Base-by-base conservation (phyloP, 805 yeast genomes). In the Yamadazyma tumulicola region DNA sequence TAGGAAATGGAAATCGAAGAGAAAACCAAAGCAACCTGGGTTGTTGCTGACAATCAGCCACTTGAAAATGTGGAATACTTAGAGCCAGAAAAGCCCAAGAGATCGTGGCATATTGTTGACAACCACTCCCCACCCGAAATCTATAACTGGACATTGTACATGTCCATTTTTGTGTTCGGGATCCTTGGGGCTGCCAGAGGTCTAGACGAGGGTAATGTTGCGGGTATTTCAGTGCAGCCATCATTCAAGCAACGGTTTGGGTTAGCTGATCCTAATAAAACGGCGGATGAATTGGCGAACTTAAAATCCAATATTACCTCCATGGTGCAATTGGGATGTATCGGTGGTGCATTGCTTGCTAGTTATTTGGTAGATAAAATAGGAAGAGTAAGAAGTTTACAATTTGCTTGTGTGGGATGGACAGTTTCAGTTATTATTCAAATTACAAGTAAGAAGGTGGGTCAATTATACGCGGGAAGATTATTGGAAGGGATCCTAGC, bases 261-360 rank as follows among this genome's bases (percentile, higher is more conserved):
- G 0, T 57, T 77, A 16, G 47, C 53, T 11, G 74, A 72, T 45
- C 47, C 57, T 5, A 41, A 45, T 16, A 64, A 63, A 41, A 34
- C 70, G 4, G 55, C 43, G 3, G 26, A 49, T 4, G 49, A 62
- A 9, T 25, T 68, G 11, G 79, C 78, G 4, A 58, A 69, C 42
- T 50, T 70, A 42, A 65, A 64, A 42, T 71, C 78, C 5, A 76
- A 74, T 48, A 75, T 76, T 46, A 64, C 75, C 3, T 59, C 79
- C 5, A 77, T 77, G 81, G 81, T 76, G 7, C 78, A 72, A 45
- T 49, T 76, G 19, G 79, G 79, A 3, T 67, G 75, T n/a, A 64
- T 75, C 24, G 78, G 72, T 25, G 82, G 82, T 13, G 58, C 77
- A 15, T 33, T 75, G 11, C 32, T 75, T 14, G 73, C 79, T 1